A percentile compares a stretch with the other conserved stretches of the same genome.
Conservation (phyloP, 768 basidiomycete species). For the Kwoniella mangroviensis region DNA sequence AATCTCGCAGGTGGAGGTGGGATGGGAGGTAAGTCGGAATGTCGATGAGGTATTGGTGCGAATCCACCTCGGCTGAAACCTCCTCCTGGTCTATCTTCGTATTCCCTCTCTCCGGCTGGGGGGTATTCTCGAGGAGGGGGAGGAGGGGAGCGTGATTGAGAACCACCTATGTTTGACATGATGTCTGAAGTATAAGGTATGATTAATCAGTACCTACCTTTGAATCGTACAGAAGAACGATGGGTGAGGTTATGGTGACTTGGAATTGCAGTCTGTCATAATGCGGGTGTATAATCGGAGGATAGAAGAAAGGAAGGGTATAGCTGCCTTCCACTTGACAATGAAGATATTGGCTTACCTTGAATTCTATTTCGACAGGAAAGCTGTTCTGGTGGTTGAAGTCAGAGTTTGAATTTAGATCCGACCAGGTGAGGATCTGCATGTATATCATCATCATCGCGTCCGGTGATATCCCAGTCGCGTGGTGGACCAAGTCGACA, state of each 20-base stretch:
- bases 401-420: no score
- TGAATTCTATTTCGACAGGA: no score
- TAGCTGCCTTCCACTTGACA: no score
- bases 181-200: neutral
- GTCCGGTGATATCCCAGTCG: neutral
- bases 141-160: slow-evolving; percentile 14
- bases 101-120: slow-evolving; percentile 23
- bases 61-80: slow-evolving; percentile 43
- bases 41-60: slow-evolving; percentile 46
- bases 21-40: slow-evolving; percentile 32
- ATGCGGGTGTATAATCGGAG: no score
- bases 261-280: no score
- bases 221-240: neutral
- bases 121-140: slow-evolving; percentile 5
- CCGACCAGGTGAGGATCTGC: no score
- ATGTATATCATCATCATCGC: neutral
- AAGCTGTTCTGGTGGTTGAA: no score
- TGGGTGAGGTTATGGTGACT: no score
- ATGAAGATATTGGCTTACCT: no score
- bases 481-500: neutral
- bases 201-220: no score
- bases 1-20: slow-evolving; percentile 19
- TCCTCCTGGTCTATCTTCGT: slow-evolving; percentile 25
- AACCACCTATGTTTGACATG: slow-evolving; percentile 1
- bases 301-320: no score